Evolutionary conservation across 371 early-diverging fungal species (phyloP), one percentile per base, ranked within the genome.

Genomic region (Funneliformis caledonium): DNA sequence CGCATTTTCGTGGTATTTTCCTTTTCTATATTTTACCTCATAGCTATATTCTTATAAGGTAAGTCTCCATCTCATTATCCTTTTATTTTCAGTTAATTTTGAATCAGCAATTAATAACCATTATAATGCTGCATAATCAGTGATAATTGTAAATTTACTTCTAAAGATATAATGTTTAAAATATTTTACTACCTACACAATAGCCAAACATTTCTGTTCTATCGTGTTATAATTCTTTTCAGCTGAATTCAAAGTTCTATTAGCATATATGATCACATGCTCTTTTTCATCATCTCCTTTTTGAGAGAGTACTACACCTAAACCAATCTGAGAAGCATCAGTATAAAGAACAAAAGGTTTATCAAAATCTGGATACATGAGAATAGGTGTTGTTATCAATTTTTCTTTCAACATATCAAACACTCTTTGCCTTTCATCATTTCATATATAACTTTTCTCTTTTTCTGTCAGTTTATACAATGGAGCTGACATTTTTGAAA

Each of bases 221-320:
- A 4, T 62, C 1, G 31, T 1, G 5, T 9, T 3, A 62, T 62
- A 62, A 26, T 31, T 62, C 1, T 62, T 31, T 4, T 62, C 64
- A n/a, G 64, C 64, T 26, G 0, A 0, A 14, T 4, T 56, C 7
- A 70, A 47, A 19, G n/a, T n/a, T 60, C 7, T 10, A 11, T 3
- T 45, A 37, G 72, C 31, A 50, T 80, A 83, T 0, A 76, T 78
- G 22, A 83, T 72, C 1, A 73, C 62, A 59, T 79, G 62, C 37
- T 81, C 52, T 50, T 64, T 42, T 72, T 42, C 33, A 10, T 81
- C 33, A 9, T 67, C 81, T 33, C 70, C 82, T 7, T 50, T 61
- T 78, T 88, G 88, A 3, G 60, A 70, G 3, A 88, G 80, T 16
- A 87, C 80, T n/a, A 70, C 82, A 2, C 84, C 87, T 8, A 88